These are phyloP conservation scores for Atkinsonella hypoxylon DNA, from an alignment of 2,329 filamentous ascomycete species.

Conservation along the genomic window DNA sequence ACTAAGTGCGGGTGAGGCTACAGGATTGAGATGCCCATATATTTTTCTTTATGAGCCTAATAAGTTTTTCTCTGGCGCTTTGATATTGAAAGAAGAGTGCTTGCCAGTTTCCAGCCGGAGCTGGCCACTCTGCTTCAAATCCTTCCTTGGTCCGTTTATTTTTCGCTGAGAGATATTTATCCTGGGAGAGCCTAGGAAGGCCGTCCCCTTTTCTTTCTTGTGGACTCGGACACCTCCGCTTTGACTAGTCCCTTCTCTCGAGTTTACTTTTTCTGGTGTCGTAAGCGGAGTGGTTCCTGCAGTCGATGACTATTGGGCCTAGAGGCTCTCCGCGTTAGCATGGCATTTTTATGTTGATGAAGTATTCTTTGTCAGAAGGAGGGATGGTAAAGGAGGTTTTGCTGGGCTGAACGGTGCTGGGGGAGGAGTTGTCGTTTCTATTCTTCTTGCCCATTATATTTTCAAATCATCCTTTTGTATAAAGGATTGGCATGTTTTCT, in stretches of 20 bases:
- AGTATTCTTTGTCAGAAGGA: not conserved
- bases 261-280: not conserved
- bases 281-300: not conserved
- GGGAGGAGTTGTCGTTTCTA: not conserved
- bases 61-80: not conserved
- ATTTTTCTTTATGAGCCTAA: not conserved
- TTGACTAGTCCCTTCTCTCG: not conserved
- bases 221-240: not conserved
- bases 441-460: not conserved
- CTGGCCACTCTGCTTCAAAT: not conserved
- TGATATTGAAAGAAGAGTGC: not conserved
- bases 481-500: conserved; percentile 1
- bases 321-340: not conserved
- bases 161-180: not conserved
- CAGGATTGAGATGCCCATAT: not conserved
- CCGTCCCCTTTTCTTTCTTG: not conserved
- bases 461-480: conserved; percentile 2
- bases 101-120: not conserved
- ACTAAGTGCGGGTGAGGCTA: not conserved
- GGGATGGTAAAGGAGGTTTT: not conserved
- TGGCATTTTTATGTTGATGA: not conserved
- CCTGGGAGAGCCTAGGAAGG: not conserved
- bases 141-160: not conserved
- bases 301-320: not conserved
- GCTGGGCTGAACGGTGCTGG: not conserved